Percentiles rank a stretch among this genome's conserved stretches.
phyloP scores from a whole-genome alignment of 2,329 filamentous ascomycete genomes.

The Fonsecaea erecta region DNA sequence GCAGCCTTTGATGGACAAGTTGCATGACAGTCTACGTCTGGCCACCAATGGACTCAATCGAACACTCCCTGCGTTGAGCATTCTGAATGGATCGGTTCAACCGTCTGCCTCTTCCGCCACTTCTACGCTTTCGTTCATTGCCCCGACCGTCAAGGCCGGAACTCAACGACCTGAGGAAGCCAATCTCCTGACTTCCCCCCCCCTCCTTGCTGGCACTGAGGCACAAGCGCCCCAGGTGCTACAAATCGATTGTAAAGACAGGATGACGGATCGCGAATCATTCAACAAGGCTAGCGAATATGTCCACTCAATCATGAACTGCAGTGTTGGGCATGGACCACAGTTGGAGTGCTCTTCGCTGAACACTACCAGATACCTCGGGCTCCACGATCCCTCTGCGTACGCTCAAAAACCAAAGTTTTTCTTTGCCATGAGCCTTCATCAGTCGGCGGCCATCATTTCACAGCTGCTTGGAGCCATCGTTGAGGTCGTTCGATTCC shows the following conservation, averaged over 20 bases:
- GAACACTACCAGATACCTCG: constrained; percentile 16
- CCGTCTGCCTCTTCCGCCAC: not conserved
- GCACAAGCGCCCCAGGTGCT: not conserved
- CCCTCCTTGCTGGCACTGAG: not conserved
- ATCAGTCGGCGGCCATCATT: constrained; percentile 52
- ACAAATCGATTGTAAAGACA: constrained; percentile 8
- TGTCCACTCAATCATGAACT: constrained; percentile 13
- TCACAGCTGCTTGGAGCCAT: constrained; percentile 59
- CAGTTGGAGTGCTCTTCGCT: constrained; percentile 15
- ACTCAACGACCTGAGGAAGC: not conserved
- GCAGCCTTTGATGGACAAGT: constrained; percentile 8
- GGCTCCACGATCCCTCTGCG: not conserved
- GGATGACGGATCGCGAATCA: not conserved
- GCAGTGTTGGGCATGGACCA: not conserved
- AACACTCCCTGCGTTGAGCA: constrained; percentile 30
- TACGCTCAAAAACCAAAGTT: constrained; percentile 40
- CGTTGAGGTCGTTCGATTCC: constrained; percentile 55
- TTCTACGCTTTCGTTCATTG: not conserved
- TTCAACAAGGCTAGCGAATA: not conserved
- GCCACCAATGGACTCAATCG: constrained; percentile 5
- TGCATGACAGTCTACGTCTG: not conserved
- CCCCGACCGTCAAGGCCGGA: not conserved
- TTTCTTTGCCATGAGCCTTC: constrained; percentile 61
- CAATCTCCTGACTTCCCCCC: not conserved
- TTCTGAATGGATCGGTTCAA: not conserved